Evolutionary conservation across 2,329 filamentous ascomycete genomes (phyloP).

Genomic region (Talaromyces sp.): DNA sequence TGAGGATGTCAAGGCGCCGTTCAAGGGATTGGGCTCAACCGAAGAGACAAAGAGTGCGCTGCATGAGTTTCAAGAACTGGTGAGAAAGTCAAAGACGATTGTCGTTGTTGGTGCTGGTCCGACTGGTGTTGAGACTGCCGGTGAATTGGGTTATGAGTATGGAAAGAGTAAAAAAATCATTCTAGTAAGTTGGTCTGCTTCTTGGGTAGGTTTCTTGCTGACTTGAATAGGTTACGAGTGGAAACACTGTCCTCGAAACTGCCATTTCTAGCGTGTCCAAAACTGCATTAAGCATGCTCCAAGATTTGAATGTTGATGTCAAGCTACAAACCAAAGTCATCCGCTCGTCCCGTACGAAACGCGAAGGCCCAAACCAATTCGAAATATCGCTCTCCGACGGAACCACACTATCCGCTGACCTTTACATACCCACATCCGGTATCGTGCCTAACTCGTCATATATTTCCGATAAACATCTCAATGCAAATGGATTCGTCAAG

Average conservation of each 20-base stretch:
- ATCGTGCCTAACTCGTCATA: slow-evolving; percentile 14
- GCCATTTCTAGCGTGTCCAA: slow-evolving; percentile 12
- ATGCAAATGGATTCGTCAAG: slow-evolving; percentile 12
- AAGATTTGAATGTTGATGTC: slow-evolving; percentile 9
- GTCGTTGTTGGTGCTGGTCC: slow-evolving; percentile 13
- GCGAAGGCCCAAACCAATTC: neutral
- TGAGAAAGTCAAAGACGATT: slow-evolving; percentile 13
- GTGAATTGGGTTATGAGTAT: slow-evolving; percentile 14
- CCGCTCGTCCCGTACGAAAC: neutral
- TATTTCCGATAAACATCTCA: slow-evolving; percentile 7
- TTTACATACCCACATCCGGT: slow-evolving; percentile 15
- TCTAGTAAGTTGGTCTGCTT: neutral
- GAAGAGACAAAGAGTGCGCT: slow-evolving; percentile 14
- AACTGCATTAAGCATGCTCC: slow-evolving; percentile 12
- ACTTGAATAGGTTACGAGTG: slow-evolving; percentile 12
- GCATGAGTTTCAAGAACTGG: slow-evolving; percentile 5
- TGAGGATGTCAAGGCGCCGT: slow-evolving; percentile 3
- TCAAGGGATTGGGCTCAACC: slow-evolving; percentile 13
- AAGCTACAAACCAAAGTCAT: slow-evolving; percentile 12
- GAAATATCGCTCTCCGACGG: slow-evolving; percentile 15
- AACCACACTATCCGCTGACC: slow-evolving; percentile 3
- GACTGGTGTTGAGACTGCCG: slow-evolving; percentile 15
- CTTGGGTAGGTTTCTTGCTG: neutral
- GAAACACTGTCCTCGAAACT: slow-evolving; percentile 1
- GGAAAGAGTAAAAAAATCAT: slow-evolving; percentile 11